Evolutionary conservation across 2,329 filamentous ascomycete genomes (phyloP).

Genomic region (Ophiostoma angusticollis): DNA sequence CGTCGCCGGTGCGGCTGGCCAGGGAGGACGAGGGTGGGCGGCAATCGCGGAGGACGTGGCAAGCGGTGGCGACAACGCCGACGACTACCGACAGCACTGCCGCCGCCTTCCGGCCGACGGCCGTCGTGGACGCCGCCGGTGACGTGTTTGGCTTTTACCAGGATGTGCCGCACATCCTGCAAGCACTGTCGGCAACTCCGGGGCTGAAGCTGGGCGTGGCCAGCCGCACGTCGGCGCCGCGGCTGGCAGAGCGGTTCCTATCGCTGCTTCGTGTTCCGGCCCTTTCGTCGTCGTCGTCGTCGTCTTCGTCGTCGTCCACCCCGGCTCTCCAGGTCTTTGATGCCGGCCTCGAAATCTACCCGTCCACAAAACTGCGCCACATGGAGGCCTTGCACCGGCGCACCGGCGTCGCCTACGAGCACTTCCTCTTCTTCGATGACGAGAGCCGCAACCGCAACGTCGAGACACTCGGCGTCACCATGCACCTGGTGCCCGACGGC

Average conservation of each 20-base stretch:
- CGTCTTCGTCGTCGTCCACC: slow-evolving; percentile 14
- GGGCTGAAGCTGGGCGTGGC: slow-evolving; percentile 55
- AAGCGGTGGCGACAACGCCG: not conserved
- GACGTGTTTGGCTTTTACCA: slow-evolving; percentile 59
- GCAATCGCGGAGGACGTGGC: slow-evolving; percentile 18
- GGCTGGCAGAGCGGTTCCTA: slow-evolving; percentile 69
- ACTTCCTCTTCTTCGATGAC: slow-evolving; percentile 96
- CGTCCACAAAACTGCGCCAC: slow-evolving; percentile 72
- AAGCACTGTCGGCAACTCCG: slow-evolving; percentile 37
- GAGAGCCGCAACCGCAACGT: slow-evolving; percentile 80
- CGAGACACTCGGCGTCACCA: slow-evolving; percentile 63
- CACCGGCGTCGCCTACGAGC: slow-evolving; percentile 58
- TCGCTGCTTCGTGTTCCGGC: slow-evolving; percentile 51
- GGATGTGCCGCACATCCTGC: slow-evolving; percentile 55
- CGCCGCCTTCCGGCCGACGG: slow-evolving; percentile 20
- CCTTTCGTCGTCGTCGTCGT: slow-evolving; percentile 10
- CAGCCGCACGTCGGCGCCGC: slow-evolving; percentile 67
- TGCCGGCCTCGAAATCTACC: slow-evolving; percentile 52
- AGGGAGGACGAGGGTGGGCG: slow-evolving; percentile 18
- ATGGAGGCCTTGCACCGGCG: slow-evolving; percentile 61
- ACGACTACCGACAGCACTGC: not conserved
- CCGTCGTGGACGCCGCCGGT: slow-evolving; percentile 40
- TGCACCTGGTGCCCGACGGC: slow-evolving; percentile 70
- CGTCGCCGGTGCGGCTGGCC: slow-evolving; percentile 37
- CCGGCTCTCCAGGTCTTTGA: slow-evolving; percentile 47